Evolutionary conservation across 352 stramenopile species (phyloP).

Genomic region (Phytopythium chamaehyphon): DNA sequence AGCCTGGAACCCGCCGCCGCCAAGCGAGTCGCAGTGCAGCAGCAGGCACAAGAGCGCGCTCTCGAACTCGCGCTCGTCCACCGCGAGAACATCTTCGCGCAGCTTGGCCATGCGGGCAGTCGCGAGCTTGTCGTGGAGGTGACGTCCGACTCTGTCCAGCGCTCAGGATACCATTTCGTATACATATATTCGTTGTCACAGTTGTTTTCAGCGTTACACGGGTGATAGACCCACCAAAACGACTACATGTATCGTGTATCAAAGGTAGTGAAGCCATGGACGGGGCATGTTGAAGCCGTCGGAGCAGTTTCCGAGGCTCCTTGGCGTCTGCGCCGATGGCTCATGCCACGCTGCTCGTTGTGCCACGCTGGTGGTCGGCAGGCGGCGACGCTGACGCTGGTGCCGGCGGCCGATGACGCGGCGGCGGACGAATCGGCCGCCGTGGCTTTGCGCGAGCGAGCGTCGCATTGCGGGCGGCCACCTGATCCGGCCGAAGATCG

Average conservation of each 20-base stretch:
- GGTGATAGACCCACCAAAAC: too few species aligned
- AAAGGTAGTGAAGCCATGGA: neutral
- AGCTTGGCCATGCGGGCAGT: conserved; percentile 84
- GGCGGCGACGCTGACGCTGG: too few species aligned
- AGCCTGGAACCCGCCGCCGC: conserved; percentile 91
- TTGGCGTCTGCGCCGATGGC: neutral
- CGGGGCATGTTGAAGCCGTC: conserved; percentile 8
- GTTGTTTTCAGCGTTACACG: too few species aligned
- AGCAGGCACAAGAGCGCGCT: conserved; percentile 86
- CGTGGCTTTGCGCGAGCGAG: conserved; percentile 1
- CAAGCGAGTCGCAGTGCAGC: conserved; percentile 90
- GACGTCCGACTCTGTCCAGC: too few species aligned
- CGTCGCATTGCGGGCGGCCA: neutral
- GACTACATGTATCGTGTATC: too few species aligned
- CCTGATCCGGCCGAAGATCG: neutral
- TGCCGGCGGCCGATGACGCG: too few species aligned
- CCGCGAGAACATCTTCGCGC: conserved; percentile 62
- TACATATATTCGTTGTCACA: too few species aligned
- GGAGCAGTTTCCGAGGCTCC: conserved; percentile 8
- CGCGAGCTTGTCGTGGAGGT: conserved; percentile 86
- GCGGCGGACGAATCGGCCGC: conserved; percentile 11
- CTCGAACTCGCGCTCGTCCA: conserved; percentile 48
- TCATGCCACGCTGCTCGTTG: too few species aligned
- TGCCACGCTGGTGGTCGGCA: too few species aligned
- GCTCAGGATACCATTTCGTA: too few species aligned